phyloP scores from a whole-genome alignment of 2,329 filamentous ascomycete genomes.

The Stemphylium lycopersici region DNA sequence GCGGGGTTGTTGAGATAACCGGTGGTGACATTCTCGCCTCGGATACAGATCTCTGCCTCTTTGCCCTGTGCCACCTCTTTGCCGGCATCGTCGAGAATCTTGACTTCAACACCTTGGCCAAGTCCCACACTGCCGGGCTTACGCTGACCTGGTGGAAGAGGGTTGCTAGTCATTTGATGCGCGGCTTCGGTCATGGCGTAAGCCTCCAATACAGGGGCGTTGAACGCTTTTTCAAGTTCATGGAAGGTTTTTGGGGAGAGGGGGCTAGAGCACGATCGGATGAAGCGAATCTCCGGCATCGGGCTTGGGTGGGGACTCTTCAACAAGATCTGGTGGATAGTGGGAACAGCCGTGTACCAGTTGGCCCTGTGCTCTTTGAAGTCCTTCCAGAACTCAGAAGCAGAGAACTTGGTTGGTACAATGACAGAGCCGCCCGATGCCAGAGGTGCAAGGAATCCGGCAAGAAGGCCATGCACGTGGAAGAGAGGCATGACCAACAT shows the following conservation, averaged over 20 bases:
- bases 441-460: constrained; percentile 79
- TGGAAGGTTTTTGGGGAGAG: constrained; percentile 82
- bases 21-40: constrained; percentile 80
- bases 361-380: constrained; percentile 77
- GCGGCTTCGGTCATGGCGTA: constrained; percentile 94
- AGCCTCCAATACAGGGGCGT: constrained; percentile 83
- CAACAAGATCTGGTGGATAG: constrained; percentile 87
- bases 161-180: constrained; percentile 79
- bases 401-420: constrained; percentile 80
- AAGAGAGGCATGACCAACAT: constrained; percentile 91
- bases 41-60: constrained; percentile 83
- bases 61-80: constrained; percentile 70
- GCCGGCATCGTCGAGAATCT: constrained; percentile 74
- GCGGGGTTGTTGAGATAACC: constrained; percentile 84
- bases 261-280: constrained; percentile 84
- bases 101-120: constrained; percentile 81
- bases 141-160: constrained; percentile 68
- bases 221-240: constrained; percentile 75
- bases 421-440: constrained; percentile 78
- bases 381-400: constrained; percentile 80
- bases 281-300: constrained; percentile 78
- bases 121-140: constrained; percentile 83
- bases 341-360: constrained; percentile 94
- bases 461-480: constrained; percentile 87
- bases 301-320: constrained; percentile 72